Evolutionary conservation across 1,284 basidiomycete genomes (phyloP).

Genomic region (Chalciporus piperatoides): DNA sequence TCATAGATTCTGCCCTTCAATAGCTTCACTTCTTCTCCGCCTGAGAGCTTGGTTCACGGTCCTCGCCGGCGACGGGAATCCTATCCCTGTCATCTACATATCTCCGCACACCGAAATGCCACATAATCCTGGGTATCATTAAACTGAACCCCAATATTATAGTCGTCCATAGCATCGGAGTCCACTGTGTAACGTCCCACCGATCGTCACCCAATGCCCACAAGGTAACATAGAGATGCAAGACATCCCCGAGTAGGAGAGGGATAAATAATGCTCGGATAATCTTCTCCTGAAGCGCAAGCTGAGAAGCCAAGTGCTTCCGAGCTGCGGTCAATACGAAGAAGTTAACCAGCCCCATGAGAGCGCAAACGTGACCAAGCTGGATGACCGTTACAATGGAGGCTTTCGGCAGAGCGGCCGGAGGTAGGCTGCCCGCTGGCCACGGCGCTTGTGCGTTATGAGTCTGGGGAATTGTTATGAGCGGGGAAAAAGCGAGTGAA

Average conservation of each 20-base stretch:
- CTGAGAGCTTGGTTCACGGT: background rate
- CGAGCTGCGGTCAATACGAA: slow-evolving; percentile 61
- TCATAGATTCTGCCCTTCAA: slow-evolving; percentile 14
- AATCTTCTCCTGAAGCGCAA: slow-evolving; percentile 67
- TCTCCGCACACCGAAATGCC: slow-evolving; percentile 69
- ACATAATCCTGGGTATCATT: slow-evolving; percentile 63
- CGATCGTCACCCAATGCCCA: slow-evolving; percentile 68
- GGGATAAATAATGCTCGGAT: slow-evolving; percentile 59
- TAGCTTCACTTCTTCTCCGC: slow-evolving; percentile 17
- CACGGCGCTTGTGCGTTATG: slow-evolving; percentile 74
- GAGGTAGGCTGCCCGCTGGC: slow-evolving; percentile 47
- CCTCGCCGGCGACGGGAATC: background rate
- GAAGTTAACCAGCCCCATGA: slow-evolving; percentile 65
- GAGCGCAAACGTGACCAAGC: slow-evolving; percentile 70
- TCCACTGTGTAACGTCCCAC: slow-evolving; percentile 61
- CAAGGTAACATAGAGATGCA: slow-evolving; percentile 62
- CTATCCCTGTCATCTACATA: slow-evolving; percentile 64
- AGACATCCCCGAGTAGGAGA: slow-evolving; percentile 61
- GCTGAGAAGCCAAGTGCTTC: slow-evolving; percentile 52
- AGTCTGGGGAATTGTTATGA: slow-evolving; percentile 39
- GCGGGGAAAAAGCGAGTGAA: slow-evolving; percentile 9
- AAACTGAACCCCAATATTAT: slow-evolving; percentile 59
- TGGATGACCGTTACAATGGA: slow-evolving; percentile 64
- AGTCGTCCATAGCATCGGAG: slow-evolving; percentile 63
- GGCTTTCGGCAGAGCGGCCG: slow-evolving; percentile 51